phyloP scores from a whole-genome alignment of 2,329 filamentous ascomycete species.

The Trichoderma lentiforme region DNA sequence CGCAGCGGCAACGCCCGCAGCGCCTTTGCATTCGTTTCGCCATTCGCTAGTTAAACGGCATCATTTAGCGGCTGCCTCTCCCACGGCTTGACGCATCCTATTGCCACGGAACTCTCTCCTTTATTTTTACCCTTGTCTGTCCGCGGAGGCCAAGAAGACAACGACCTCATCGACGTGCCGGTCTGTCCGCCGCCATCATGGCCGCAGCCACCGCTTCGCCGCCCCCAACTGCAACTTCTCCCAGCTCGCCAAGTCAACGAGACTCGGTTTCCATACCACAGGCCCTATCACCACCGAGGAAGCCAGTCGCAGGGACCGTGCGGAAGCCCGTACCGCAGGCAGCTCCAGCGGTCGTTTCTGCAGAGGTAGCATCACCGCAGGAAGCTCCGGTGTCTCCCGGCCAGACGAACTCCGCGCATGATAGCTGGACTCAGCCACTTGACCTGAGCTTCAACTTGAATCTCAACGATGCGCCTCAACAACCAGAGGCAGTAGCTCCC shows the following conservation, averaged over 20 bases:
- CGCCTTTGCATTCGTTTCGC: neutral
- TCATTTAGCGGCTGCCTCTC: conserved; percentile 3
- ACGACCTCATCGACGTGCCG: conserved; percentile 14
- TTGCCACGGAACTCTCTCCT: neutral
- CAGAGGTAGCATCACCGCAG: conserved; percentile 44
- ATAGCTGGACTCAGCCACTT: conserved; percentile 51
- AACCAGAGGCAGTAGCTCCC: conserved; percentile 26
- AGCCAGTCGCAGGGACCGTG: conserved; percentile 24
- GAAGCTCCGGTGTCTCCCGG: conserved; percentile 56
- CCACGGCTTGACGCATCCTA: neutral
- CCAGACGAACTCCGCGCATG: conserved; percentile 51
- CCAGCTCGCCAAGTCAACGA: conserved; percentile 20
- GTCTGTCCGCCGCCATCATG: conserved; percentile 27
- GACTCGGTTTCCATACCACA: conserved; percentile 9
- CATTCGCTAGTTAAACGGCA: neutral
- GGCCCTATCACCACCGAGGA: conserved; percentile 15
- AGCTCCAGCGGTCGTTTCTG: conserved; percentile 25
- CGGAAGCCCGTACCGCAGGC: conserved; percentile 38
- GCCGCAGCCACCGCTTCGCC: conserved; percentile 36
- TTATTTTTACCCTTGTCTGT: neutral
- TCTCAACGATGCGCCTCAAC: conserved; percentile 38
- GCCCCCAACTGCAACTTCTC: conserved; percentile 30
- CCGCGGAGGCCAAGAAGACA: neutral
- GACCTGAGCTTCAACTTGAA: conserved; percentile 41
- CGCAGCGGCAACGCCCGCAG: neutral